phyloP scores from a whole-genome alignment of 2,329 filamentous ascomycete species.

The Onygenales sp. region DNA sequence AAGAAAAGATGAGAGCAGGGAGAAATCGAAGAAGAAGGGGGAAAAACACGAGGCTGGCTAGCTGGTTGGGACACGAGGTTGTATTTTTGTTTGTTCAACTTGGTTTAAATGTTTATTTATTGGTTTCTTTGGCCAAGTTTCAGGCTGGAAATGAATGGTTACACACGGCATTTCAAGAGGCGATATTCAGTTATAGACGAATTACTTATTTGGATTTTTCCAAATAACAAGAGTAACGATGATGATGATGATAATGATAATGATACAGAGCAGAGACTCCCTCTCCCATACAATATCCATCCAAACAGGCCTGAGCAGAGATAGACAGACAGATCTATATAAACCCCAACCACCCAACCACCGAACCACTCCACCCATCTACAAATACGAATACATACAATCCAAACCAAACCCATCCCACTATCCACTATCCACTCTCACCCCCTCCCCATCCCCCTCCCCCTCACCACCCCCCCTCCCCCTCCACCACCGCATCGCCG shows the following conservation, averaged over 20 bases:
- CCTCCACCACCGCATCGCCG: conserved; percentile 8
- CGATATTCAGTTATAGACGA: not conserved
- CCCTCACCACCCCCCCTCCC: not conserved
- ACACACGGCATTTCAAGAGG: no score
- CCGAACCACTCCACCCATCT: not conserved
- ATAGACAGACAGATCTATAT: no score
- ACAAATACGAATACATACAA: not conserved
- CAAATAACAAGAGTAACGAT: not conserved
- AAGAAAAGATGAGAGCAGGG: no score
- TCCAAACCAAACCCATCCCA: no score
- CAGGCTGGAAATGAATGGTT: no score
- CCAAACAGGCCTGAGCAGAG: not conserved
- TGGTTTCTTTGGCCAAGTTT: not conserved
- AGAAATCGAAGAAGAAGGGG: no score
- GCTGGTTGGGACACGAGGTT: no score
- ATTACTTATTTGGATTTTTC: not conserved
- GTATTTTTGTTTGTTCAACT: no score
- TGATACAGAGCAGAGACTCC: not conserved
- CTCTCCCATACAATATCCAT: not conserved
- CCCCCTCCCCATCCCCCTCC: not conserved
- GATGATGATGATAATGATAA: not conserved
- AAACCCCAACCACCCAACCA: no score
- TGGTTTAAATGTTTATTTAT: no score
- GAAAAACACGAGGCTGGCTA: no score
- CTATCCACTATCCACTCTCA: no score